Conservation (phyloP, 352 stramenopile genomes). For the Pythium rhizo-oryzae region DNA sequence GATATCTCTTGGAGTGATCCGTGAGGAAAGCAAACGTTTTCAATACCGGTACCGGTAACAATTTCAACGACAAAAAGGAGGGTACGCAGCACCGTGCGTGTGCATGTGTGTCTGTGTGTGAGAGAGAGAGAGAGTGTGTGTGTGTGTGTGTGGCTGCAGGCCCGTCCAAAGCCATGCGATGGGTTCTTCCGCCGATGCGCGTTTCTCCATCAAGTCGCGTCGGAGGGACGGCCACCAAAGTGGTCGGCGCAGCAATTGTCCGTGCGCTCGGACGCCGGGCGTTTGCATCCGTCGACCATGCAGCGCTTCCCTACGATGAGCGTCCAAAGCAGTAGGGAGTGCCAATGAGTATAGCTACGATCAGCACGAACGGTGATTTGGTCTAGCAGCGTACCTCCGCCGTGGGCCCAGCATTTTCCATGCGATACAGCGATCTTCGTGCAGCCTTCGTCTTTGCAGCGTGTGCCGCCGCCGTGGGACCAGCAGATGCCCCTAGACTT, state of each 20-base stretch:
- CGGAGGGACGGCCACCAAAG: conserved; percentile 8
- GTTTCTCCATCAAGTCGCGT: not conserved
- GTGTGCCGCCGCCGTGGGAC: conserved; percentile 34
- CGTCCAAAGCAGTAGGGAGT: too few relatives aligned
- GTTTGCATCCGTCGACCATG: conserved; percentile 26
- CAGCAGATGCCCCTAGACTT: conserved; percentile 39
- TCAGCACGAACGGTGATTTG: too few relatives aligned
- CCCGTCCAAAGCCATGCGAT: too few relatives aligned
- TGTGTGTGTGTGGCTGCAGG: too few relatives aligned
- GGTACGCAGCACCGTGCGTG: not conserved
- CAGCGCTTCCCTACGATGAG: conserved; percentile 27
- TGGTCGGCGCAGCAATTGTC: conserved; percentile 35
- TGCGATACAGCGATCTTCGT: conserved; percentile 41
- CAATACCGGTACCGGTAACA: not conserved
- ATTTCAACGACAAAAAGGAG: not conserved
- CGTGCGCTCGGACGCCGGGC: conserved; percentile 30
- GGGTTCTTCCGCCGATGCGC: too few relatives aligned
- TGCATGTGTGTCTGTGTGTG: too few relatives aligned
- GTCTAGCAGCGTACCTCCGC: conserved; percentile 17
- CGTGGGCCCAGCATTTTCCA: conserved; percentile 48
- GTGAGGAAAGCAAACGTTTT: not conserved
- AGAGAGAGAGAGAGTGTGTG: too few relatives aligned
- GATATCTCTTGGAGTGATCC: not conserved
- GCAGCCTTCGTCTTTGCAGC: conserved; percentile 38
- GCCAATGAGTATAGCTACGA: too few relatives aligned